phyloP scores from a whole-genome alignment of 2,329 filamentous ascomycete genomes.

The Exophiala xenobiotica region DNA sequence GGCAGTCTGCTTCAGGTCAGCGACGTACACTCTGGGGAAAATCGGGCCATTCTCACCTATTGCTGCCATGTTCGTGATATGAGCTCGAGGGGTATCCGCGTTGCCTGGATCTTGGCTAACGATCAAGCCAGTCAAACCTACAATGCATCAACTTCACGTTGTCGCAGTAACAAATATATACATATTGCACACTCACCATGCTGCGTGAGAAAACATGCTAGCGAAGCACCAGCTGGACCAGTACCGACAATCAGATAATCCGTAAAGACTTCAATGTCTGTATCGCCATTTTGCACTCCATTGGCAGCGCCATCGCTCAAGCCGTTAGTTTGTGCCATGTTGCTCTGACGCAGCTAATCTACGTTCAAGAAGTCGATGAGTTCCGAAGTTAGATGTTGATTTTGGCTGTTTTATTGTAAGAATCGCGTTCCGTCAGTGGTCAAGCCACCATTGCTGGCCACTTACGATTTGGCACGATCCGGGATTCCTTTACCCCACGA shows the following conservation, averaged over 20 bases:
- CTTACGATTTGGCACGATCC: not conserved
- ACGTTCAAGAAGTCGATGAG: no score
- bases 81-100: slow-evolving; percentile 19
- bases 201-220: slow-evolving; percentile 16
- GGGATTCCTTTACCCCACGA: not conserved
- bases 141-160: not conserved
- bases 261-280: slow-evolving; percentile 6
- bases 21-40: not conserved
- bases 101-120: slow-evolving; percentile 19
- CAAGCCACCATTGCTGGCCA: not conserved
- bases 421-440: not conserved
- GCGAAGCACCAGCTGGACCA: slow-evolving; percentile 54
- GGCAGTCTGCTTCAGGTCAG: slow-evolving; percentile 11
- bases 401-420: no score
- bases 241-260: slow-evolving; percentile 40
- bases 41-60: slow-evolving; percentile 6
- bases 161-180: not conserved
- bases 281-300: not conserved
- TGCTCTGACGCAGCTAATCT: not conserved
- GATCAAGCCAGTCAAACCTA: slow-evolving; percentile 12
- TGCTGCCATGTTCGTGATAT: slow-evolving; percentile 18
- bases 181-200: slow-evolving; percentile 39
- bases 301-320: not conserved
- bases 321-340: slow-evolving; percentile 6
- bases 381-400: not conserved